phyloP scores from a whole-genome alignment of 768 basidiomycete species.

The Rhodotorula taiwanensis region DNA sequence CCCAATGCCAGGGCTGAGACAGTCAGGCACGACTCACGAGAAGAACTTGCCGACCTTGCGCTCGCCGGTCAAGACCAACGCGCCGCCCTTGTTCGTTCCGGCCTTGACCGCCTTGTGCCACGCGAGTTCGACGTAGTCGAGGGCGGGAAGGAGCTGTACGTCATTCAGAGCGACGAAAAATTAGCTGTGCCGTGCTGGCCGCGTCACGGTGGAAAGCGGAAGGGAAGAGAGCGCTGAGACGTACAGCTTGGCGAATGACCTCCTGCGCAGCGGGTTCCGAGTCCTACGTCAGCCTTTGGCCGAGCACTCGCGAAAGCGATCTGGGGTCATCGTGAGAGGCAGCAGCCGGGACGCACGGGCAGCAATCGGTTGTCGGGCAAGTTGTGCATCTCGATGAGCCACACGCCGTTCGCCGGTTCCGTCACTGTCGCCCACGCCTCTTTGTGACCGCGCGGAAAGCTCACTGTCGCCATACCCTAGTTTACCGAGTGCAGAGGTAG shows the following conservation, averaged over 20 bases:
- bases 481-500: too few relatives aligned
- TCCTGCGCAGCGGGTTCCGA: background rate
- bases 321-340: too few relatives aligned
- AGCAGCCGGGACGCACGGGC: conserved; percentile 4
- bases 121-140: conserved; percentile 28
- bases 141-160: conserved; percentile 23
- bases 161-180: too few relatives aligned
- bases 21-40: conserved; percentile 15
- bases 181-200: too few relatives aligned
- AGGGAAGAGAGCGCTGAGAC: background rate
- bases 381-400: conserved; percentile 16
- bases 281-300: too few relatives aligned
- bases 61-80: conserved; percentile 33
- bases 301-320: too few relatives aligned
- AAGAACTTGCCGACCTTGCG: conserved; percentile 33
- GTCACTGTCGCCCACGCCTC: conserved; percentile 1
- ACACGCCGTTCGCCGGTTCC: conserved; percentile 2
- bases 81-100: conserved; percentile 21
- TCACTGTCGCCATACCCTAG: conserved; percentile 2
- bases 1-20: background rate
- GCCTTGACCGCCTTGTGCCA: conserved; percentile 3
- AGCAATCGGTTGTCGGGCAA: conserved; percentile 25
- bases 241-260: conserved; percentile 27
- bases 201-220: too few relatives aligned
- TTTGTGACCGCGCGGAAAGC: background rate